Evolutionary conservation across 345 rosid species (phyloP).

Genomic region (Brassica incana): DNA sequence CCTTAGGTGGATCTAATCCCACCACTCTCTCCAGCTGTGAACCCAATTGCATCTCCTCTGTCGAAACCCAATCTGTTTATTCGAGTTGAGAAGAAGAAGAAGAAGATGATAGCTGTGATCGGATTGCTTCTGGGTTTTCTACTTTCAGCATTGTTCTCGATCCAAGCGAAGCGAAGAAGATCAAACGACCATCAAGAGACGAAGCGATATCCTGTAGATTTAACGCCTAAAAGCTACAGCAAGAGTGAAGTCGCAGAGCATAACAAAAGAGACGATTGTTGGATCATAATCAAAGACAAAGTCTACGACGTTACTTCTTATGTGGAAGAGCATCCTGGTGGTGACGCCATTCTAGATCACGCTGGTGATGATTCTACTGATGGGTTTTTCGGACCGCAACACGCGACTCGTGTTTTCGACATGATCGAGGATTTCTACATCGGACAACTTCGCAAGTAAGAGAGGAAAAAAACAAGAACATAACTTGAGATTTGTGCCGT

Average conservation of each 20-base stretch:
- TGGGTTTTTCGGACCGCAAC: slow-evolving; percentile 96
- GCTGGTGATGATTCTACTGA: slow-evolving; percentile 95
- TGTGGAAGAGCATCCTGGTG: slow-evolving; percentile 97
- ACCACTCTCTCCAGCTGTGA: too few relatives aligned
- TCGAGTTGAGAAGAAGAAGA: neutral
- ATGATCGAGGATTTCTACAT: slow-evolving; percentile 80
- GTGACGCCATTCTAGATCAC: slow-evolving; percentile 81
- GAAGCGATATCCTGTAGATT: slow-evolving; percentile 21
- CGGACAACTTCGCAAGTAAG: slow-evolving; percentile 51
- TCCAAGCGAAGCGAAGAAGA: slow-evolving; percentile 40
- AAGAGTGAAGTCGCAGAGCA: slow-evolving; percentile 64
- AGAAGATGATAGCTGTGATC: slow-evolving; percentile 38
- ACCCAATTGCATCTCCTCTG: too few relatives aligned
- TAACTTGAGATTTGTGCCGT: neutral
- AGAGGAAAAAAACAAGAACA: neutral
- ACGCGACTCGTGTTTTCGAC: slow-evolving; percentile 73
- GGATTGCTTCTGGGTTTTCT: slow-evolving; percentile 50
- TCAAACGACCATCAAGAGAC: slow-evolving; percentile 29
- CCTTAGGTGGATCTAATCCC: too few relatives aligned
- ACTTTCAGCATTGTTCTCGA: slow-evolving; percentile 45
- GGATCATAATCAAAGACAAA: slow-evolving; percentile 83
- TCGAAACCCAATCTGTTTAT: too few relatives aligned
- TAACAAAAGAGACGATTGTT: slow-evolving; percentile 84
- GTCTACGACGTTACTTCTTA: slow-evolving; percentile 86
- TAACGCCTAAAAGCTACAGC: slow-evolving; percentile 44